A percentile compares a stretch with the other conserved stretches of the same genome.
Evolutionary conservation across 331 rosid species (phyloP).

Genomic region (Malus hybrid): DNA sequence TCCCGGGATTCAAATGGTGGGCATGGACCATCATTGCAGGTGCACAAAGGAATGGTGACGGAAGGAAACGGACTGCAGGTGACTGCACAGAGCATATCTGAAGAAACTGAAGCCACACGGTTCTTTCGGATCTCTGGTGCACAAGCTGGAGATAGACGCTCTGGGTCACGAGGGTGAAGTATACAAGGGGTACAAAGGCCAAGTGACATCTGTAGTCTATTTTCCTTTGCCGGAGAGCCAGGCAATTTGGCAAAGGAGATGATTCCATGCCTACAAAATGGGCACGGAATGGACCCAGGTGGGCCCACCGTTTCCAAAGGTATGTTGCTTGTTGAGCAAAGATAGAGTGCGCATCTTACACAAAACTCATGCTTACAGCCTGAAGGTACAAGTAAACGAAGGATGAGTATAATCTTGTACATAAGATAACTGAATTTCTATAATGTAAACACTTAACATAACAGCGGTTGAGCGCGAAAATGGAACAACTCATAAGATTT

Average conservation of each 20-base stretch:
- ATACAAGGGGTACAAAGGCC: conserved; percentile 78
- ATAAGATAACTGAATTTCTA: neutral
- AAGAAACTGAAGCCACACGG: conserved; percentile 73
- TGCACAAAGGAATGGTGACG: conserved; percentile 69
- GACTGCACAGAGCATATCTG: conserved; percentile 74
- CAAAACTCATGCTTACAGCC: conserved; percentile 87
- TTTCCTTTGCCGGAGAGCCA: conserved; percentile 52
- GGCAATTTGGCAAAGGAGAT: conserved; percentile 66
- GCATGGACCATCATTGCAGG: conserved; percentile 76
- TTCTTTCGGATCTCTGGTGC: conserved; percentile 56
- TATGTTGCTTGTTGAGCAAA: conserved; percentile 74
- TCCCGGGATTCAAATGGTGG: conserved; percentile 62
- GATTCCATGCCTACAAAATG: conserved; percentile 71
- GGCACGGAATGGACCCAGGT: conserved; percentile 79
- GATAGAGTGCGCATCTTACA: conserved; percentile 80
- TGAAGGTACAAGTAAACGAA: conserved; percentile 20
- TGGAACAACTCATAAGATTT: neutral
- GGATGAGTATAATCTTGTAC: conserved; percentile 2
- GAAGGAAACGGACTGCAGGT: conserved; percentile 89
- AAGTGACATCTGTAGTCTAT: conserved; percentile 41
- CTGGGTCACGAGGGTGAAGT: conserved; percentile 49
- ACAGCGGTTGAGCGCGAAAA: neutral
- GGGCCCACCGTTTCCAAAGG: conserved; percentile 45
- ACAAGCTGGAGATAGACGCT: conserved; percentile 44
- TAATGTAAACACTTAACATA: neutral